Evolutionary conservation across 768 basidiomycete species (phyloP).

Genomic region (Royoungia palumana): DNA sequence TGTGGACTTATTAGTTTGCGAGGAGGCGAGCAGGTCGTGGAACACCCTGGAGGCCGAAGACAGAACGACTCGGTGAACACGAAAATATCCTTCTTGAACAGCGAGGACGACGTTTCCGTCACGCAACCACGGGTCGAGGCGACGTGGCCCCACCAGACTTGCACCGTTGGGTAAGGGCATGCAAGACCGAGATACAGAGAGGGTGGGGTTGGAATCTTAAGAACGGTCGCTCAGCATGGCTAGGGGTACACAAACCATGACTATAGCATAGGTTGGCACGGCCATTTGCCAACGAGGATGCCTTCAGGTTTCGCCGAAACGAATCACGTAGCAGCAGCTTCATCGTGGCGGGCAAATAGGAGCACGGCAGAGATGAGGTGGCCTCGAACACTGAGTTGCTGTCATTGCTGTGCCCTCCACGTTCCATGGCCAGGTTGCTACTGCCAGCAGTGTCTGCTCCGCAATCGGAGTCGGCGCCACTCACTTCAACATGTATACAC

Average conservation of each 20-base stretch:
- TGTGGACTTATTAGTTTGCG: constrained; percentile 5
- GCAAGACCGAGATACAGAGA: constrained; percentile 13
- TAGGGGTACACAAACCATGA: constrained; percentile 12
- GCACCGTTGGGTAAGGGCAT: constrained; percentile 19
- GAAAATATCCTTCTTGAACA: constrained; percentile 20
- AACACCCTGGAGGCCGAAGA: constrained; percentile 23
- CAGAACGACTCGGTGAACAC: constrained; percentile 20
- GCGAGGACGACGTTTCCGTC: constrained; percentile 25
- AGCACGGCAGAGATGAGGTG: too few species aligned
- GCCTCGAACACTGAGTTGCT: too few species aligned
- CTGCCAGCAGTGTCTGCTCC: too few species aligned
- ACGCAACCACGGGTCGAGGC: constrained; percentile 23
- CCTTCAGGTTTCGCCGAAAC: constrained; percentile 22
- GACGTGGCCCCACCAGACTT: constrained; percentile 12
- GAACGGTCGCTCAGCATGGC: constrained; percentile 9
- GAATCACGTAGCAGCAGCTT: constrained; percentile 9
- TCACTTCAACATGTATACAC: too few species aligned
- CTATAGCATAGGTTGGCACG: constrained; percentile 24
- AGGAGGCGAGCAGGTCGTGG: constrained; percentile 15
- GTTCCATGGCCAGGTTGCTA: too few species aligned
- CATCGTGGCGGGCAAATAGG: constrained; percentile 11
- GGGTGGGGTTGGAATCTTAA: constrained; percentile 12
- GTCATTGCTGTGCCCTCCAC: too few species aligned
- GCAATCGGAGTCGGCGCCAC: too few species aligned
- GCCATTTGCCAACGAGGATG: constrained; percentile 27